Conservation (phyloP, 495 filamentous ascomycete species). For the Hypoxylon trugodes region DNA sequence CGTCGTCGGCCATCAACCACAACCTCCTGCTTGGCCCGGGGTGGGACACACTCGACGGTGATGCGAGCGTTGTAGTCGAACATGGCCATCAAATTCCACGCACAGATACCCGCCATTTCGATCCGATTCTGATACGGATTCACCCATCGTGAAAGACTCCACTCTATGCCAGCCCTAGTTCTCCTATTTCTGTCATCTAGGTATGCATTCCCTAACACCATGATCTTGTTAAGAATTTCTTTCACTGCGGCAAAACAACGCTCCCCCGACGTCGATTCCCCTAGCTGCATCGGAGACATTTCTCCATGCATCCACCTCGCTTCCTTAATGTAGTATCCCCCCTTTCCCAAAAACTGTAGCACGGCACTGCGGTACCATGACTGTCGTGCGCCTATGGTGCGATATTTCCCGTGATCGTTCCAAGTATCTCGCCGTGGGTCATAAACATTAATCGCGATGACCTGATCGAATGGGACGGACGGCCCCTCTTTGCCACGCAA, state of each 20-base stretch:
- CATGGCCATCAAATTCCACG: constrained; percentile 41
- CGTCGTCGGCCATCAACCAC: constrained; percentile 28
- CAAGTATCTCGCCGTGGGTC: constrained; percentile 47
- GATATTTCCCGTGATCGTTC: too few relatives aligned
- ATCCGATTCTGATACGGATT: constrained; percentile 35
- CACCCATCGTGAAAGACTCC: constrained; percentile 35
- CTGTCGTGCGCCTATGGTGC: too few relatives aligned
- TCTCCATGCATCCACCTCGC: background rate
- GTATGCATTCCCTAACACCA: background rate
- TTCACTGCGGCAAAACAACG: constrained; percentile 36
- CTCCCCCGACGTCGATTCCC: constrained; percentile 38
- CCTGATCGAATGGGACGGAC: too few relatives aligned
- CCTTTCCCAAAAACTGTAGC: too few relatives aligned
- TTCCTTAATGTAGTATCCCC: too few relatives aligned
- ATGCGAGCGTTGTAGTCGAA: constrained; percentile 41
- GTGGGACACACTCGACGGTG: constrained; percentile 28
- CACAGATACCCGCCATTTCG: constrained; percentile 43
- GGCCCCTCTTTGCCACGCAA: too few relatives aligned
- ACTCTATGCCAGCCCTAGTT: too few relatives aligned
- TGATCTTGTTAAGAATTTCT: background rate
- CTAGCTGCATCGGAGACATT: constrained; percentile 27
- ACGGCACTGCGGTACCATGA: too few relatives aligned
- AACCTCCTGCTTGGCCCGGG: constrained; percentile 16
- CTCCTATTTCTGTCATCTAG: background rate
- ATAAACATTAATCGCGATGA: constrained; percentile 13